Evolutionary conservation across 73 alveolate genomes (phyloP), one percentile per base, ranked within the genome.

Genomic region (Paramecium biaurelia): DNA sequence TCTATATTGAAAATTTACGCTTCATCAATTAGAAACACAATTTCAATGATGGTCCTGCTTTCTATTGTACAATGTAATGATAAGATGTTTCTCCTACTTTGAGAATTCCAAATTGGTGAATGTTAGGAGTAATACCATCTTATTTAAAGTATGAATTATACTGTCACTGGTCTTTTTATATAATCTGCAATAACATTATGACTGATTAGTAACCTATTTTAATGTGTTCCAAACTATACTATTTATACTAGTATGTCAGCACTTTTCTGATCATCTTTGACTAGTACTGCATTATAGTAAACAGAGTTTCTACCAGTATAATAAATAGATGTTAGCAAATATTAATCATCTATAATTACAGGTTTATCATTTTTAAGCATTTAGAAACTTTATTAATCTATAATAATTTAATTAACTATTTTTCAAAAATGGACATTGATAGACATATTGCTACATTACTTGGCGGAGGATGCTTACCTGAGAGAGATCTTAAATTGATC

Each of bases 401-500:
- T 67, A 67, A 74, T 35, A 70, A 30, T 70, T 24, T 24, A 70
- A 70, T 26, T 24, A 11, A 24, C 38, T 58, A 21, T 24, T 21
- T 24, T 30, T 21, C 47, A 24, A 30, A 26, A 18, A 70, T 70
- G 86, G 86, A 70, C 86, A 70, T 70, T 10, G 86, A 70, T n/a
- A 23, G 57, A 26, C 86, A 70, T 70, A 70, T 70, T 12, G 45
- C 86, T 12, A 26, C 86, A 70, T 32, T 70, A 30, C 20, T 70
- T 12, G 23, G 24, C 18, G 58, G 87, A 43, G 23, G 94, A 84
- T 72, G 41, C 96, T 41, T 95, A 21, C 84, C 95, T 26, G 98
- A 95, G 76, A 85, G 92, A 57, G 98, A 95, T 42, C 70, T 95
- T 63, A 93, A 92, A 76, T 70, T 47, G 9, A 70, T 93, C 28